A percentile compares a stretch with the other conserved stretches of the same genome.
Conservation (phyloP, 768 basidiomycete species). For the Albatrellus ellisii region DNA sequence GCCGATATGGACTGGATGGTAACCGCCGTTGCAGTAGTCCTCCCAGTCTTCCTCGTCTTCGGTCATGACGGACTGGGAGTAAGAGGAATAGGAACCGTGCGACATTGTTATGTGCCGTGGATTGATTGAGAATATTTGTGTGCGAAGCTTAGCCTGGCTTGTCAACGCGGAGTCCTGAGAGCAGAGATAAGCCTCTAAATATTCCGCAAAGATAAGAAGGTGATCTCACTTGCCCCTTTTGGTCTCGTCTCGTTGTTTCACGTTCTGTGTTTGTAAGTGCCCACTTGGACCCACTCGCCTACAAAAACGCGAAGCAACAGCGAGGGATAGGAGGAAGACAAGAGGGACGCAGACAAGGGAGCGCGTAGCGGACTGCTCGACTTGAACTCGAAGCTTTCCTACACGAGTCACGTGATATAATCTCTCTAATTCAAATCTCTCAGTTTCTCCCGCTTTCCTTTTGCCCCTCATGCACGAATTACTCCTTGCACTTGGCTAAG, state of each 20-base stretch:
- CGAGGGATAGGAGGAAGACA: too few species aligned
- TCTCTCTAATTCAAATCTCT: too few species aligned
- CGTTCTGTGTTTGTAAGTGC: too few species aligned
- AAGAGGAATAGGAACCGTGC: constrained; percentile 64
- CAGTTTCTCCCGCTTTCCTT: too few species aligned
- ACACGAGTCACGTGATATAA: too few species aligned
- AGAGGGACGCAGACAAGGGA: too few species aligned
- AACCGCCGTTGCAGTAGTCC: constrained; percentile 62
- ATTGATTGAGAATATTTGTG: constrained; percentile 1
- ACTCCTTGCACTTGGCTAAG: too few species aligned
- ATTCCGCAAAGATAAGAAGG: constrained; percentile 1
- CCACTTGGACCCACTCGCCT: background rate
- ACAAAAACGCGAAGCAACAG: too few species aligned
- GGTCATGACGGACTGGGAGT: constrained; percentile 67
- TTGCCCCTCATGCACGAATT: too few species aligned
- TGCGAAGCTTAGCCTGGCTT: constrained; percentile 1
- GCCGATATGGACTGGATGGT: constrained; percentile 91
- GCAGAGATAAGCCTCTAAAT: constrained; percentile 3
- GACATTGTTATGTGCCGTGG: constrained; percentile 36
- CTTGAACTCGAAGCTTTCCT: too few species aligned
- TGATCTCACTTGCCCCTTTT: constrained; percentile 5
- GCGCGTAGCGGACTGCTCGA: too few species aligned
- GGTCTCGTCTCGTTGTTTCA: too few species aligned
- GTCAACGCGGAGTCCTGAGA: background rate
- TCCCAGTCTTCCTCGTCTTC: constrained; percentile 93